A percentile compares a stretch with the other conserved stretches of the same genome.
Evolutionary conservation across 2,329 filamentous ascomycete species (phyloP).

Genomic region (Hortaea werneckii): DNA sequence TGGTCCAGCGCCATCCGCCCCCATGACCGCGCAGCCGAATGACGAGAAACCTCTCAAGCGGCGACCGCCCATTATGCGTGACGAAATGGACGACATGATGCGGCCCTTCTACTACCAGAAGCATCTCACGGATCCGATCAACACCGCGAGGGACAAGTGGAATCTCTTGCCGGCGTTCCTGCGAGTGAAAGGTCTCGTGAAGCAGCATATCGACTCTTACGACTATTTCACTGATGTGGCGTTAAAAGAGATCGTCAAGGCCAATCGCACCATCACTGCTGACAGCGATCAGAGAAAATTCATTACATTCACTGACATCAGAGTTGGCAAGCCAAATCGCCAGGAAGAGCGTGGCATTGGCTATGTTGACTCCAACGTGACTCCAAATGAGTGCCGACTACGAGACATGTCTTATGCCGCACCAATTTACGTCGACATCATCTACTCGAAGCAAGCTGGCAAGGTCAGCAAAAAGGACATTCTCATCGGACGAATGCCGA

Average conservation of each 20-base stretch:
- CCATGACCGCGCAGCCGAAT: not conserved
- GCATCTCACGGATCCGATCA: constrained; percentile 56
- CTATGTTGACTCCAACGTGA: constrained; percentile 57
- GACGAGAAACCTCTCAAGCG: constrained; percentile 10
- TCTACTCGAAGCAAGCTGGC: constrained; percentile 74
- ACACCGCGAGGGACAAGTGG: constrained; percentile 80
- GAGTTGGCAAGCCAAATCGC: constrained; percentile 71
- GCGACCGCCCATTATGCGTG: constrained; percentile 12
- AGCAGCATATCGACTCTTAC: constrained; percentile 97
- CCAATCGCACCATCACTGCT: constrained; percentile 79
- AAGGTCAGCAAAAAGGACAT: constrained; percentile 63
- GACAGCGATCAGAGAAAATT: constrained; percentile 59
- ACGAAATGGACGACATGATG: constrained; percentile 48
- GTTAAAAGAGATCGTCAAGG: constrained; percentile 90
- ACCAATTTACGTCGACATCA: constrained; percentile 84
- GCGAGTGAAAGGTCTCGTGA: constrained; percentile 92
- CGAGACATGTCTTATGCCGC: constrained; percentile 98
- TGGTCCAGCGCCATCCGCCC: not conserved
- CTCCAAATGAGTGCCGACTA: constrained; percentile 90
- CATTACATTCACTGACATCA: constrained; percentile 61
- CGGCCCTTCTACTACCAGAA: constrained; percentile 63
- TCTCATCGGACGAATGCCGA: constrained; percentile 79
- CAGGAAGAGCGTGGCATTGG: constrained; percentile 63
- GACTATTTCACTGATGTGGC: constrained; percentile 97
- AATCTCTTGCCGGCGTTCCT: constrained; percentile 94